These are phyloP conservation scores for Bathelium albidoporum DNA, from an alignment of 495 filamentous ascomycete genomes.

Conservation along the genomic window DNA sequence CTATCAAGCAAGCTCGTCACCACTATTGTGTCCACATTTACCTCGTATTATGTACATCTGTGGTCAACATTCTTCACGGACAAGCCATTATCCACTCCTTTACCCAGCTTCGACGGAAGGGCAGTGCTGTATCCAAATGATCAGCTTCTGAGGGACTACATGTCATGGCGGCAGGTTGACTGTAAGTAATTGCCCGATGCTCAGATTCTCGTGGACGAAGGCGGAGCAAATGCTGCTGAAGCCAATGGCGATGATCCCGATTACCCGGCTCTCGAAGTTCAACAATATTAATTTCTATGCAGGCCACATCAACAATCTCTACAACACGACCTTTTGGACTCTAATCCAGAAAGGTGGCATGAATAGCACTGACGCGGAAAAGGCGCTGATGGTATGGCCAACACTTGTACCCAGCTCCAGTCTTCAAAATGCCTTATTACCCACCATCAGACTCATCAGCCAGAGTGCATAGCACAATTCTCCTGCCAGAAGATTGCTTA, in stretches of 20 bases:
- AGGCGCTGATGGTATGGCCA: constrained; percentile 52
- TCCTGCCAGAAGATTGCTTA: not conserved
- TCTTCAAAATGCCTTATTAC: not conserved
- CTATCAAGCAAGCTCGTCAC: constrained; percentile 68
- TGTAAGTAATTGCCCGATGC: constrained; percentile 45
- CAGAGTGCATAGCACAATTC: not conserved
- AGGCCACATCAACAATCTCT: constrained; percentile 97
- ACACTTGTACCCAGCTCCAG: constrained; percentile 8
- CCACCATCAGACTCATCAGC: not conserved
- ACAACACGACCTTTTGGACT: constrained; percentile 94
- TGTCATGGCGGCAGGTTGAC: constrained; percentile 95
- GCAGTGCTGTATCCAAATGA: constrained; percentile 77
- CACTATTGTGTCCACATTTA: constrained; percentile 85
- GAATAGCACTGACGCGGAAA: constrained; percentile 65
- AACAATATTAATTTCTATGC: not conserved
- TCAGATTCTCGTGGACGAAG: not conserved
- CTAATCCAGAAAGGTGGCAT: constrained; percentile 69
- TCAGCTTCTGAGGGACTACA: constrained; percentile 77
- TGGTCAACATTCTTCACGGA: constrained; percentile 71
- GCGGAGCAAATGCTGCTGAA: not conserved
- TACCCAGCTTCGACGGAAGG: constrained; percentile 86
- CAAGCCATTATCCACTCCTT: constrained; percentile 53
- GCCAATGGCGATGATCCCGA: not conserved
- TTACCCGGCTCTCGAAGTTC: too few relatives aligned
- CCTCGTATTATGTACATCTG: constrained; percentile 74